These are phyloP conservation scores for Salisapilia sapeloensis DNA, from an alignment of 352 stramenopile species.

Conservation along the genomic window DNA sequence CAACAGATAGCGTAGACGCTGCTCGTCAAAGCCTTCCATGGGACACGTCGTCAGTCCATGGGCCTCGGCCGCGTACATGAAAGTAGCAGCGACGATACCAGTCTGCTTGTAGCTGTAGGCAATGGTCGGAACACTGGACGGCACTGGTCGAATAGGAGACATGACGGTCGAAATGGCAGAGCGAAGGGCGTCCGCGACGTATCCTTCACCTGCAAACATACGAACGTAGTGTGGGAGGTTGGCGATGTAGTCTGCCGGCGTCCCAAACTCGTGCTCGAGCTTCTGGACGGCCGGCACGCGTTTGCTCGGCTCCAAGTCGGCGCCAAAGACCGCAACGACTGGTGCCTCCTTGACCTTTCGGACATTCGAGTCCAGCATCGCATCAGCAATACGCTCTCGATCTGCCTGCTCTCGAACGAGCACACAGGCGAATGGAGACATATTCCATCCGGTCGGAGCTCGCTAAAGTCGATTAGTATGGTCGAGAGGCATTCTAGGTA, in stretches of 20 bases:
- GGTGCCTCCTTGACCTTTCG: conserved; percentile 62
- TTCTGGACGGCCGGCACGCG: conserved; percentile 55
- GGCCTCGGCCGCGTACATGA: conserved; percentile 48
- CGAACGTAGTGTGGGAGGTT: conserved; percentile 45
- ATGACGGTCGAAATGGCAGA: conserved; percentile 35
- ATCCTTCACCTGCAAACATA: conserved; percentile 53
- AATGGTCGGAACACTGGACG: conserved; percentile 38
- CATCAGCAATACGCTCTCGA: conserved; percentile 40
- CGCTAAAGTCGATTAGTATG: conserved; percentile 10
- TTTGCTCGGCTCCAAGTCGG: conserved; percentile 58
- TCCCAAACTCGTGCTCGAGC: conserved; percentile 38
- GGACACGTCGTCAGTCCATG: conserved; percentile 50
- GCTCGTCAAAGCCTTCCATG: conserved; percentile 72
- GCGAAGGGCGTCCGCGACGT: conserved; percentile 30
- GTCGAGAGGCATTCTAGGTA: neutral
- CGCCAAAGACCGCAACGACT: conserved; percentile 62
- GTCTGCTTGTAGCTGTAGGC: conserved; percentile 77
- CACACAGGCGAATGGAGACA: conserved; percentile 60
- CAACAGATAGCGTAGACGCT: conserved; percentile 32
- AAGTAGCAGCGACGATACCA: conserved; percentile 45
- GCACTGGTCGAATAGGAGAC: conserved; percentile 43
- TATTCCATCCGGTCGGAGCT: conserved; percentile 68
- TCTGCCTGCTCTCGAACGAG: conserved; percentile 51
- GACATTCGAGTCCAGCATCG: conserved; percentile 65
- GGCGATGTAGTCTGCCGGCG: conserved; percentile 17